Conservation (phyloP, 306 rosid species). For the Vigna reflexopilosa region DNA sequence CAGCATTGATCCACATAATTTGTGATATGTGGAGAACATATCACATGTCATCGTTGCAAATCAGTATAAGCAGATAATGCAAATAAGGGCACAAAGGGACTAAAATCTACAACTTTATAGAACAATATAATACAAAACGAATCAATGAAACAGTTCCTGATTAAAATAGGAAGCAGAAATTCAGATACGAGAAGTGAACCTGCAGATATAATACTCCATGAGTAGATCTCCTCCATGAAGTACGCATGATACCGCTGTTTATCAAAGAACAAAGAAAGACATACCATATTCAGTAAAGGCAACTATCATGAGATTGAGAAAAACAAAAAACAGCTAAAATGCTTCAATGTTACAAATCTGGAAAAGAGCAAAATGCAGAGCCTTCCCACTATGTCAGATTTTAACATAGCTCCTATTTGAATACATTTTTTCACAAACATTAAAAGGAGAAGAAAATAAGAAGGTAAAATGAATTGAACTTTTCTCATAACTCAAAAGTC, state of each 20-base stretch:
- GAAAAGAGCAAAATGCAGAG: constrained; percentile 1
- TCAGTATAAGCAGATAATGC: too few species aligned
- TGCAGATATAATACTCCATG: constrained; percentile 85
- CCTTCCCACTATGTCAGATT: constrained; percentile 9
- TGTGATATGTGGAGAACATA: constrained; percentile 11
- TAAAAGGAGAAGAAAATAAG: too few species aligned
- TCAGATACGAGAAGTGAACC: constrained; percentile 56
- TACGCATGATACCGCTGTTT: constrained; percentile 87
- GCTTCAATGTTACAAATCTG: constrained; percentile 12
- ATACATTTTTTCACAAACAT: too few species aligned
- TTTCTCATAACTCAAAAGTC: too few species aligned
- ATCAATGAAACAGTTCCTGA: neutral
- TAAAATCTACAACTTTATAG: neutral
- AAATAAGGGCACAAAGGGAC: constrained; percentile 17
- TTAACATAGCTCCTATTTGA: too few species aligned
- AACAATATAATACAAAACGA: constrained; percentile 10
- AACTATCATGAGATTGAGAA: constrained; percentile 25
- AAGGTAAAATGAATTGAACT: too few species aligned
- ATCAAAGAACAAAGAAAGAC: constrained; percentile 38
- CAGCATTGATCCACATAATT: neutral
- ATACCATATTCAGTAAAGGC: constrained; percentile 17
- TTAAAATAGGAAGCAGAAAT: constrained; percentile 10
- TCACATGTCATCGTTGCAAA: too few species aligned
- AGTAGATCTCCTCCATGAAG: constrained; percentile 84
- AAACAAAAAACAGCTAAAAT: neutral